A percentile compares a stretch with the other conserved stretches of the same genome.
phyloP scores from a whole-genome alignment of 2,329 filamentous ascomycete genomes.

The Aureobasidium leucospermi region DNA sequence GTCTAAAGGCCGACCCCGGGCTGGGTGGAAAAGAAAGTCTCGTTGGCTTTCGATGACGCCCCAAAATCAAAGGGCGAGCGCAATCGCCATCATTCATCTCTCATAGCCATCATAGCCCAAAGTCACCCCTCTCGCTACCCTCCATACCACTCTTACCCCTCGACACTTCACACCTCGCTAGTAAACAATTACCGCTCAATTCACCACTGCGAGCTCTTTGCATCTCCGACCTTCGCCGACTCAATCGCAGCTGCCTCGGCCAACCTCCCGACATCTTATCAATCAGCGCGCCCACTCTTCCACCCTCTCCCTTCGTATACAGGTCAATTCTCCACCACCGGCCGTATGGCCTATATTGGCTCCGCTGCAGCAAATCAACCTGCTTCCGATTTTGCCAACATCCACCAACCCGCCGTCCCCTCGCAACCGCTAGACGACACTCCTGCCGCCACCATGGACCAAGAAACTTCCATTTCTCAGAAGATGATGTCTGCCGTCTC shows the following conservation, averaged over 20 bases:
- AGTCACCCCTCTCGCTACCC: background rate
- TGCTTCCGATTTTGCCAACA: conserved; percentile 4
- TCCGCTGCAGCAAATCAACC: conserved; percentile 6
- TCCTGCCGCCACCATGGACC: conserved; percentile 35
- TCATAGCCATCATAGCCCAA: too few relatives aligned
- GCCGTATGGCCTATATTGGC: conserved; percentile 14
- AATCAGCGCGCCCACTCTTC: background rate
- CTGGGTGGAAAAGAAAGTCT: background rate
- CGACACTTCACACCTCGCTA: background rate
- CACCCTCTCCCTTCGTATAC: background rate
- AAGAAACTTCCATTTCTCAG: conserved; percentile 72
- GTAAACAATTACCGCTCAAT: background rate
- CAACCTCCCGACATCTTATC: conserved; percentile 1
- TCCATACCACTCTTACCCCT: background rate
- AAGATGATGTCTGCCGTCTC: conserved; percentile 93
- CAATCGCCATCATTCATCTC: background rate
- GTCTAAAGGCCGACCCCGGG: background rate
- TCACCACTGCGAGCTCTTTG: background rate
- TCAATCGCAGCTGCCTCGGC: background rate
- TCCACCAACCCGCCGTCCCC: conserved; percentile 21
- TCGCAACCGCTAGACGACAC: conserved; percentile 1
- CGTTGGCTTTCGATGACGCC: background rate
- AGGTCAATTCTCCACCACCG: background rate
- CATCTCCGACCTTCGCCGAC: background rate
- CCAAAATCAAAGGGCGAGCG: background rate